Evolutionary conservation across 441 rosid species (phyloP).

Genomic region (Theobroma grandiflorum): DNA sequence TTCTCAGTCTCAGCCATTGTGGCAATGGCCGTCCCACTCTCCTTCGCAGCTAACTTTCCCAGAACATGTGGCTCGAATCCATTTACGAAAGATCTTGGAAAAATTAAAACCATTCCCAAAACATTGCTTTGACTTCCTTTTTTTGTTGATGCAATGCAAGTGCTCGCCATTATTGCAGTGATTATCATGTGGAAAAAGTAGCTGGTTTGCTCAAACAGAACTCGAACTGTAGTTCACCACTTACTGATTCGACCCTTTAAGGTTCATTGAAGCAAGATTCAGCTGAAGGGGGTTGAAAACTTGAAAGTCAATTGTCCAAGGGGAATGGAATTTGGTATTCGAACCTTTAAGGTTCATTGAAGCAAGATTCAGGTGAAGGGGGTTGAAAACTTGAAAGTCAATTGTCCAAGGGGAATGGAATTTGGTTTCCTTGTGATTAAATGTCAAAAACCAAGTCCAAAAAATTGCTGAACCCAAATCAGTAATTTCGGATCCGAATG

Average conservation of each 20-base stretch:
- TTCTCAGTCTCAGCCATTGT: not conserved
- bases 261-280: not conserved
- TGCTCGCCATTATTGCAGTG: not conserved
- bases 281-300: not conserved
- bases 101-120: not conserved
- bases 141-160: not conserved
- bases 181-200: no score
- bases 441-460: no score
- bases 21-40: not conserved
- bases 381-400: no score
- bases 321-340: not conserved
- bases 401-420: no score
- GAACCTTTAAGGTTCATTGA: no score
- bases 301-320: not conserved
- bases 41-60: not conserved
- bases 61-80: not conserved
- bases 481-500: no score
- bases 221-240: no score
- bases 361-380: no score
- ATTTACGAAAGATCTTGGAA: not conserved
- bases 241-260: no score
- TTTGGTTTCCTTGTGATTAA: no score
- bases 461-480: no score
- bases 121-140: not conserved
- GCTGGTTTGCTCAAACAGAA: no score